Evolutionary conservation across 768 basidiomycete species (phyloP).

Genomic region (Collybia sp.): DNA sequence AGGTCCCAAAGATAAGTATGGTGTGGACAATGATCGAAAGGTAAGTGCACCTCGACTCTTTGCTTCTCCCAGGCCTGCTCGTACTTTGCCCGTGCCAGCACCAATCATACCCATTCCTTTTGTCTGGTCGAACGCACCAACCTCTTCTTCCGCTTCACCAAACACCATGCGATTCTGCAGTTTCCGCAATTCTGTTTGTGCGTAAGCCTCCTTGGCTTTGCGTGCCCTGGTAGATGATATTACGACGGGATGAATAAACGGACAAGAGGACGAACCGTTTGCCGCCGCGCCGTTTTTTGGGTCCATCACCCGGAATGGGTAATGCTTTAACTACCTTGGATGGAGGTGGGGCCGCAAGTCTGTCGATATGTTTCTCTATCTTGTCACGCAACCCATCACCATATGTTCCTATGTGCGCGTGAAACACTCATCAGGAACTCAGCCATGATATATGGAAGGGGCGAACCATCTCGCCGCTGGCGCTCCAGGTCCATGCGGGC

Average conservation of each 20-base stretch:
- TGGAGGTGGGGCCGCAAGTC: slow-evolving; percentile 90
- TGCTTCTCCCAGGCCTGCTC: slow-evolving; percentile 82
- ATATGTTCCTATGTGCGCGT: slow-evolving; percentile 52
- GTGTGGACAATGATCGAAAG: slow-evolving; percentile 2
- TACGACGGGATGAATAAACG: slow-evolving; percentile 1
- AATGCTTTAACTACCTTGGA: slow-evolving; percentile 90
- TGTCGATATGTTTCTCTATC: slow-evolving; percentile 89
- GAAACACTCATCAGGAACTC: neutral
- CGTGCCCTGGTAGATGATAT: slow-evolving; percentile 60
- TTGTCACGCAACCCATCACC: slow-evolving; percentile 79
- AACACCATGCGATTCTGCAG: slow-evolving; percentile 96
- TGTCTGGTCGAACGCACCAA: slow-evolving; percentile 96
- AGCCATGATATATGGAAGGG: slow-evolving; percentile 1
- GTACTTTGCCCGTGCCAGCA: slow-evolving; percentile 78
- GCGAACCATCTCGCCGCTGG: slow-evolving; percentile 70
- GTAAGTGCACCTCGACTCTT: slow-evolving; percentile 77
- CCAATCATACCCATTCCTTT: slow-evolving; percentile 98
- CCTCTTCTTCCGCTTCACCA: slow-evolving; percentile 93
- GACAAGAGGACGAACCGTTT: slow-evolving; percentile 58
- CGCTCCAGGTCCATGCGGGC: slow-evolving; percentile 94
- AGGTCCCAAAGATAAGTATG: slow-evolving; percentile 2
- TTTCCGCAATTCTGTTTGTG: slow-evolving; percentile 94
- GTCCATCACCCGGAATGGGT: slow-evolving; percentile 91
- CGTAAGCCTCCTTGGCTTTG: slow-evolving; percentile 98
- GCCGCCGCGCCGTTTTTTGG: slow-evolving; percentile 93